phyloP scores from a whole-genome alignment of 1,284 basidiomycete genomes.

The Papiliotrema fonsecae region DNA sequence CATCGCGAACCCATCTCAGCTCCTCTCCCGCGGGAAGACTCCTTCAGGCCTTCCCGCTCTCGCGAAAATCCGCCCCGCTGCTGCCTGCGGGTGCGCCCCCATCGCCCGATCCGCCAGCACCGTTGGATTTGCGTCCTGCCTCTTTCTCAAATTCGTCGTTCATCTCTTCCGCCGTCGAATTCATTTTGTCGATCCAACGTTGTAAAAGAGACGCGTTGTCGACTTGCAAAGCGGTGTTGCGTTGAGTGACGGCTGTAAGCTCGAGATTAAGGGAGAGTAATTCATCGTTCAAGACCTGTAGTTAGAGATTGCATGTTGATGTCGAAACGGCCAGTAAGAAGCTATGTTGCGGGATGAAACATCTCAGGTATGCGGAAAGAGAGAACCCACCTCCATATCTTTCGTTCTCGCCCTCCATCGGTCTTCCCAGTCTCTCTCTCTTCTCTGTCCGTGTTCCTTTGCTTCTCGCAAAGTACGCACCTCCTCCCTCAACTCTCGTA shows the following conservation, averaged over 20 bases:
- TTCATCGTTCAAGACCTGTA: slow-evolving; percentile 87
- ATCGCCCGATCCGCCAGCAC: background rate
- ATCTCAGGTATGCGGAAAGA: background rate
- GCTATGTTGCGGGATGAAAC: no score
- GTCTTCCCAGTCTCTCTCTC: slow-evolving; percentile 65
- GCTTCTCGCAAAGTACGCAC: slow-evolving; percentile 77
- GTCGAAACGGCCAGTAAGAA: background rate
- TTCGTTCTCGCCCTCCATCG: slow-evolving; percentile 82
- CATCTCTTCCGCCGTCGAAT: slow-evolving; percentile 88
- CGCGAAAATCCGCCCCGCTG: slow-evolving; percentile 30
- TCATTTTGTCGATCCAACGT: slow-evolving; percentile 92
- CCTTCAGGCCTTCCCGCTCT: slow-evolving; percentile 28
- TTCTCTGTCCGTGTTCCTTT: slow-evolving; percentile 47
- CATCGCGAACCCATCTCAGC: background rate
- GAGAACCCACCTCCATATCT: slow-evolving; percentile 67
- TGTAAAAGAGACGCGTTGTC: slow-evolving; percentile 94
- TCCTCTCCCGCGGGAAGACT: slow-evolving; percentile 3
- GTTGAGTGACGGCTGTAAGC: slow-evolving; percentile 78
- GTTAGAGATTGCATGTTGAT: background rate
- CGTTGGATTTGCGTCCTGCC: background rate
- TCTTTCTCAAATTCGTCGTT: slow-evolving; percentile 62
- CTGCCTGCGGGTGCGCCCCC: background rate
- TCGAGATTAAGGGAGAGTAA: slow-evolving; percentile 85
- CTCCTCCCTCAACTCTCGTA: slow-evolving; percentile 74
- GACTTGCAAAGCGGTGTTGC: slow-evolving; percentile 75